These are phyloP conservation scores for Halophytophthora polymorphica DNA, from an alignment of 352 stramenopile species.

Conservation along the genomic window DNA sequence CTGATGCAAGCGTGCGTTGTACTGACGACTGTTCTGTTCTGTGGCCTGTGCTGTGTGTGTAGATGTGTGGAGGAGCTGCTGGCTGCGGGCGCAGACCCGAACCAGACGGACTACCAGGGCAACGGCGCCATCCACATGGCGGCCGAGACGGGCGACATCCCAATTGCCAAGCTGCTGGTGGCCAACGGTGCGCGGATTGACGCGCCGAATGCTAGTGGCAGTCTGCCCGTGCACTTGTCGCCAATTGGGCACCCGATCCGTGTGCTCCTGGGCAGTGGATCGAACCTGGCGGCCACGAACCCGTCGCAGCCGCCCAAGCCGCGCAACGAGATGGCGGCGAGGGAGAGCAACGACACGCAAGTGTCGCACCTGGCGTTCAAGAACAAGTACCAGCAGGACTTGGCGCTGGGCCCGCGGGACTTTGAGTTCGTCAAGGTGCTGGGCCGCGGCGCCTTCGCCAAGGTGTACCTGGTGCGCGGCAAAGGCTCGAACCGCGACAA, in stretches of 20 bases:
- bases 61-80: conserved; percentile 78
- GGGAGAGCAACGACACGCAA: conserved; percentile 63
- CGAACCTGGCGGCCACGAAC: conserved; percentile 67
- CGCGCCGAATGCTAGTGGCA: conserved; percentile 72
- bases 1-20: no score
- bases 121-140: conserved; percentile 84
- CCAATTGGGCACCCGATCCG: conserved; percentile 84
- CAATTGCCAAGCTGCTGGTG: conserved; percentile 75
- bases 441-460: conserved; percentile 77
- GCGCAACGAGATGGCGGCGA: conserved; percentile 38
- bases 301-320: conserved; percentile 60
- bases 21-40: no score
- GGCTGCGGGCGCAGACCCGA: conserved; percentile 64
- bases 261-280: conserved; percentile 70
- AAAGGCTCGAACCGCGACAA: conserved; percentile 86
- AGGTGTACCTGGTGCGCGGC: conserved; percentile 81
- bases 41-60: conserved; percentile 1
- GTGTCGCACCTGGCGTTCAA: conserved; percentile 86
- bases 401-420: conserved; percentile 76
- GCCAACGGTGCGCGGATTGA: conserved; percentile 69
- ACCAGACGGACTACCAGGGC: conserved; percentile 78
- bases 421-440: conserved; percentile 88
- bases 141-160: conserved; percentile 75
- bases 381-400: conserved; percentile 88
- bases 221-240: conserved; percentile 80